phyloP scores from a whole-genome alignment of 352 stramenopile species.

The Thraustotheca clavata region DNA sequence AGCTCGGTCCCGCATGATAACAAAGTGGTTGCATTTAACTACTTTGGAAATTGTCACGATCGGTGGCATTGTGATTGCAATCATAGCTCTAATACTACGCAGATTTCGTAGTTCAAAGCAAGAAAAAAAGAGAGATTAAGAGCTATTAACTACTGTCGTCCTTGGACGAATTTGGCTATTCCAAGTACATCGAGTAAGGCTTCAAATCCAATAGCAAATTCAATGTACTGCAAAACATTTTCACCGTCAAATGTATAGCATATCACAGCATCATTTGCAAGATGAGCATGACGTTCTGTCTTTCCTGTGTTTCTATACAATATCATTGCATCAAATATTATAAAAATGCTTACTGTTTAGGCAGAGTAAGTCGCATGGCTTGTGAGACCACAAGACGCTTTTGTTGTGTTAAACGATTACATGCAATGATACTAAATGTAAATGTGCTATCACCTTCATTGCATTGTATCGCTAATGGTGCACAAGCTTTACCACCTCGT shows the following conservation, averaged over 20 bases:
- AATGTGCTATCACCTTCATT: constrained; percentile 45
- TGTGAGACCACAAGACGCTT: constrained; percentile 47
- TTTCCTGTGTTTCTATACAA: background rate
- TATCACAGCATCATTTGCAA: constrained; percentile 72
- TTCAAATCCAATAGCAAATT: constrained; percentile 83
- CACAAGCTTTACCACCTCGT: constrained; percentile 42
- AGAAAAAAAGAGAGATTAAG: background rate
- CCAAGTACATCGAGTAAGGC: constrained; percentile 66
- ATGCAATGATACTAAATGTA: constrained; percentile 56
- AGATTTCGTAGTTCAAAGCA: background rate
- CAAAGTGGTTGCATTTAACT: background rate
- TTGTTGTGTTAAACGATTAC: constrained; percentile 65
- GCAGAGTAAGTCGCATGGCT: constrained; percentile 38
- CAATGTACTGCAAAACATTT: constrained; percentile 63
- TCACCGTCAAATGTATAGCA: constrained; percentile 65
- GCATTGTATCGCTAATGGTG: constrained; percentile 55
- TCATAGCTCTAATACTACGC: background rate
- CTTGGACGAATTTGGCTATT: constrained; percentile 42
- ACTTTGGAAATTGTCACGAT: background rate
- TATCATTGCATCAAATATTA: background rate
- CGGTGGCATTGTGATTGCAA: background rate
- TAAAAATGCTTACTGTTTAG: background rate
- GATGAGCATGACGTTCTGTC: constrained; percentile 61
- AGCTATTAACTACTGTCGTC: background rate
- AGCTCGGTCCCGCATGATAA: constrained; percentile 1